Percentiles rank a stretch among this genome's conserved stretches.
Evolutionary conservation across 441 rosid genomes (phyloP).

Genomic region (Pelargonium myrrhifolium): DNA sequence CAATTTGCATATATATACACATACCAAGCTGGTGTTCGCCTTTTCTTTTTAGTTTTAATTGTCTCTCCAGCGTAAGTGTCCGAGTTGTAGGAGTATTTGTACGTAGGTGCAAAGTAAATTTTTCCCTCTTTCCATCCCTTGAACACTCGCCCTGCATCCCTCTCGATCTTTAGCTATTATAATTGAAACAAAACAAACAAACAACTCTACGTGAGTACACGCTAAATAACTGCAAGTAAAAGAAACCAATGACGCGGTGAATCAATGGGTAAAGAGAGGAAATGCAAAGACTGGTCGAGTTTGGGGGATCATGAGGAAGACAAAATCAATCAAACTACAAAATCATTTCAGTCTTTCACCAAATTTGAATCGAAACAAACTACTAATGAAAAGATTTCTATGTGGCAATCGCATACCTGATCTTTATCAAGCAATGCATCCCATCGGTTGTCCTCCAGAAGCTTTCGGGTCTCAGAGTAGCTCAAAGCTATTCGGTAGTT

Average conservation of each 20-base stretch:
- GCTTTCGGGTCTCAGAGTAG: constrained; percentile 49
- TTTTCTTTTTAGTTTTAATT: constrained; percentile 41
- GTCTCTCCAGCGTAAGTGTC: constrained; percentile 58
- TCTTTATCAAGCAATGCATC: constrained; percentile 51
- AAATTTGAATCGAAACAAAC: no score
- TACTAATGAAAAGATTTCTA: neutral
- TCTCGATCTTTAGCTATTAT: constrained; percentile 56
- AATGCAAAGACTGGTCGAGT: no score
- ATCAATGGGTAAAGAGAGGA: no score
- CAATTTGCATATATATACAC: neutral
- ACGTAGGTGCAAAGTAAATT: constrained; percentile 57
- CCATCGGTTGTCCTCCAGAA: constrained; percentile 41
- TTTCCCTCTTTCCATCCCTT: constrained; percentile 63
- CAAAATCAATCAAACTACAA: no score
- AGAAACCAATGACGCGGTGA: no score
- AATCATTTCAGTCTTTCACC: no score
- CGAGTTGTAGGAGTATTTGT: constrained; percentile 56
- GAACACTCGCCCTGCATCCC: constrained; percentile 64
- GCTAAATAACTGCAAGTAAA: no score
- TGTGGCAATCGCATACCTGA: constrained; percentile 40
- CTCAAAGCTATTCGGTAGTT: constrained; percentile 66
- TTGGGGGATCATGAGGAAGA: no score
- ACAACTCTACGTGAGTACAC: no score
- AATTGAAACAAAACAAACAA: neutral
- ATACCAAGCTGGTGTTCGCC: constrained; percentile 77